Percentiles rank a stretch among this genome's conserved stretches.
phyloP scores from a whole-genome alignment of 805 yeast species.

The Starmerella davenportii region DNA sequence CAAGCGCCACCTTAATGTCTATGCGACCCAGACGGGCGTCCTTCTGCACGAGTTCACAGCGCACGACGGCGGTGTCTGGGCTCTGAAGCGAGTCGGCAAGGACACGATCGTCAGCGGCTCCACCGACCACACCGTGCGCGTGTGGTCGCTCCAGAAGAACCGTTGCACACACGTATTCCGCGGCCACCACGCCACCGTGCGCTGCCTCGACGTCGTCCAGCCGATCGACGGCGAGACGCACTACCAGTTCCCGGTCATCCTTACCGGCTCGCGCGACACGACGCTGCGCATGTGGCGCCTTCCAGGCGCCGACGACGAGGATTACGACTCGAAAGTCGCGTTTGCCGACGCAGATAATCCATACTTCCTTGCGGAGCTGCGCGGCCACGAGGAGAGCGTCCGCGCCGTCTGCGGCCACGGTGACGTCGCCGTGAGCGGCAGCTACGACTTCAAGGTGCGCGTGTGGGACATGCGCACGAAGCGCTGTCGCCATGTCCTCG shows the following conservation, averaged over 20 bases:
- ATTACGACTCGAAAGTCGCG: conserved; percentile 16
- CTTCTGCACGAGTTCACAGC: conserved; percentile 49
- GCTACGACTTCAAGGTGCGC: conserved; percentile 75
- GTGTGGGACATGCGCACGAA: conserved; percentile 80
- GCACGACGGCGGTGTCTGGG: conserved; percentile 99
- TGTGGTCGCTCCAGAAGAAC: conserved; percentile 79
- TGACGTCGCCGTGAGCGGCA: conserved; percentile 67
- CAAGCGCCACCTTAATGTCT: conserved; percentile 50
- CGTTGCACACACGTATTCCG: conserved; percentile 77
- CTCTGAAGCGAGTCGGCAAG: conserved; percentile 63
- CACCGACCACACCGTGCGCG: conserved; percentile 81
- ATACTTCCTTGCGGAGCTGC: conserved; percentile 45
- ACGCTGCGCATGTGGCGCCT: conserved; percentile 70
- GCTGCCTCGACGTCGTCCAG: conserved; percentile 70
- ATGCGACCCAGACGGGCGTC: conserved; percentile 56
- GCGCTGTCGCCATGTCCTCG: conserved; percentile 49
- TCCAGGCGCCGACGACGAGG: conserved; percentile 30
- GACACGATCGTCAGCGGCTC: conserved; percentile 76
- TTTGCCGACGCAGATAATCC: conserved; percentile 26
- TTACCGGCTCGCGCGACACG: conserved; percentile 80
- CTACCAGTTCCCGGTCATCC: conserved; percentile 42
- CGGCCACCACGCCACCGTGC: conserved; percentile 84
- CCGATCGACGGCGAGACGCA: conserved; percentile 44
- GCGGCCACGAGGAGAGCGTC: conserved; percentile 66
- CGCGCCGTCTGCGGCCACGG: conserved; percentile 79